Evolutionary conservation across 2,329 filamentous ascomycete genomes (phyloP), one percentile per base, ranked within the genome.

Genomic region (Lasiodiplodia sp.): DNA sequence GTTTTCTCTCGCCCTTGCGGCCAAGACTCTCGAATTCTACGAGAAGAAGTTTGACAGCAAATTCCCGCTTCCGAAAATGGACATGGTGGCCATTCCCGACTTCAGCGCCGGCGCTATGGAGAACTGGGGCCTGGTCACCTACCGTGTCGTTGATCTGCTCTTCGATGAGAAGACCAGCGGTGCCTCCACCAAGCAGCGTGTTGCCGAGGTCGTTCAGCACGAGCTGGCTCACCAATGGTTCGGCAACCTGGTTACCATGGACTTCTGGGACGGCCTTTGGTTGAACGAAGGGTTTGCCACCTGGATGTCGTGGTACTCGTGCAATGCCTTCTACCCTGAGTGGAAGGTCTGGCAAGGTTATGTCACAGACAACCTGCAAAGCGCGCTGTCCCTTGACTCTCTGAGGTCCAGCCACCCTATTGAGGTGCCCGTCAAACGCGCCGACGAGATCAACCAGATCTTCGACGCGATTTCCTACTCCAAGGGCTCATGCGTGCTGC

Each of bases 321-420:
- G 93, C 86, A 95, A 98, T 79, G 87, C 88, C 69, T 97, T 98
- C 85, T 98, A 94, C 82, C 95, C 95, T 10, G 95, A 98, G 80
- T 98, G 95, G 95, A 97, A 97, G 82, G 93, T 98, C 16, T 98
- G 95, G 95, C 89, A 98, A 81, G 91, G 90, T 34, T 98, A 97
- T 78, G 94, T 98, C 68, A 94, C 92, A 38, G 94, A 97, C 77
- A 97, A 93, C 75, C 86, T 98, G 68, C 93, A 97, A 78, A 91
- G 92, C 71, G 95, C 95, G 2, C 86, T 98, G 47, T 90, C 91
- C 25, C 87, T 98, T 6, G 95, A 98, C 79, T 96, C 94, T 3
- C 84, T 98, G 66, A 89, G 95, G 74, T 97, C 94, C 87, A 97
- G 93, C 76, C 95, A 98, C 79, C 95, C 95, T 6, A 97, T 98